Evolutionary conservation across 768 basidiomycete species (phyloP).

Genomic region (Hortiboletus campestris): DNA sequence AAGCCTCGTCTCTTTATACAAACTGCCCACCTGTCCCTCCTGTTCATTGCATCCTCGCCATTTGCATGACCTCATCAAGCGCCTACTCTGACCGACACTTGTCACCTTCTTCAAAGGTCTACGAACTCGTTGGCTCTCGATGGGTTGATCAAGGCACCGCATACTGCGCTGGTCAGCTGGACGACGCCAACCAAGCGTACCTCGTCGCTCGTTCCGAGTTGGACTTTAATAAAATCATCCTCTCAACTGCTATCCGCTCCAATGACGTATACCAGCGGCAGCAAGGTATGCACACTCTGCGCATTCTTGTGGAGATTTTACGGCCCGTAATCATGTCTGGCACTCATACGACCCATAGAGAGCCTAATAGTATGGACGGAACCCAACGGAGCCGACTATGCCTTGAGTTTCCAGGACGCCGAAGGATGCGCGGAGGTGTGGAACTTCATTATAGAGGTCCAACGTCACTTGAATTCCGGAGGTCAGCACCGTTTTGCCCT

Average conservation of each 20-base stretch:
- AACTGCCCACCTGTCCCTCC: constrained; percentile 12
- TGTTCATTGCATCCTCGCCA: constrained; percentile 19
- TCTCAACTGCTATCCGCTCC: constrained; percentile 76
- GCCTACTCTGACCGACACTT: constrained; percentile 29
- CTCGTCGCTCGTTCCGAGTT: constrained; percentile 83
- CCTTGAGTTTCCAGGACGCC: constrained; percentile 93
- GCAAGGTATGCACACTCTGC: constrained; percentile 56
- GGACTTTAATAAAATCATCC: constrained; percentile 67
- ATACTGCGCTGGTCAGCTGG: constrained; percentile 88
- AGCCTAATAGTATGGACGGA: constrained; percentile 99
- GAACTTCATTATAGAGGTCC: constrained; percentile 94
- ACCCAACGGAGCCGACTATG: constrained; percentile 90
- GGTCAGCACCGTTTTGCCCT: constrained; percentile 44
- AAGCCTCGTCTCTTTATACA: constrained; percentile 17
- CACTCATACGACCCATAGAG: constrained; percentile 48
- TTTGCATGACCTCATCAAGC: constrained; percentile 34
- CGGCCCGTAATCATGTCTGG: constrained; percentile 1
- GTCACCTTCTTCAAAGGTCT: constrained; percentile 61
- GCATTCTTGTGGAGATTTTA: background rate
- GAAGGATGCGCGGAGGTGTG: constrained; percentile 96
- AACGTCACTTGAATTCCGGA: constrained; percentile 70
- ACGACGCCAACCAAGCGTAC: constrained; percentile 71
- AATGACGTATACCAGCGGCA: constrained; percentile 86
- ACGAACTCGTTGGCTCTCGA: constrained; percentile 84
- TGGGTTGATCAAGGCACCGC: constrained; percentile 99